Percentiles rank a stretch among this genome's conserved stretches.
Conservation (phyloP, 2,329 filamentous ascomycete genomes). For the Aspergillaceae sp. region DNA sequence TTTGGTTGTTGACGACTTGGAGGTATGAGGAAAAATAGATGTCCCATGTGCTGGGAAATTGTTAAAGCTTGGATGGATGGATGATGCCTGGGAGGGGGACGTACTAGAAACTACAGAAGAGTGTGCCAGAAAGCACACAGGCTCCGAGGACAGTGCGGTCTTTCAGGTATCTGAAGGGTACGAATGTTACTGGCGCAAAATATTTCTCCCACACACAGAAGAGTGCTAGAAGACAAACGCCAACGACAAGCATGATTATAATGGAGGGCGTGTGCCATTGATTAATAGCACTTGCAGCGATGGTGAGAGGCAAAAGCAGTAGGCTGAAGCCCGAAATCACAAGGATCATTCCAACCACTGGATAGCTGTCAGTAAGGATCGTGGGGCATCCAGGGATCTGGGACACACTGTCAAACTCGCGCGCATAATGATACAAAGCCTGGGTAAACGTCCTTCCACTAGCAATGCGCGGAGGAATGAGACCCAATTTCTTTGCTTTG, state of each 20-base stretch:
- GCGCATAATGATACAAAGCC: slow-evolving; percentile 42
- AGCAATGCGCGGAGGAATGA: slow-evolving; percentile 33
- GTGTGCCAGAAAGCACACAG: slow-evolving; percentile 15
- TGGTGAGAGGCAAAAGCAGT: slow-evolving; percentile 36
- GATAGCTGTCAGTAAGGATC: neutral
- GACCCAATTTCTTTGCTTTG: slow-evolving; percentile 46
- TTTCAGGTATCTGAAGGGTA: slow-evolving; percentile 33
- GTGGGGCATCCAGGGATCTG: neutral
- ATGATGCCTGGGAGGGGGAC: slow-evolving; percentile 7
- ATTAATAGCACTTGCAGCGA: slow-evolving; percentile 32
- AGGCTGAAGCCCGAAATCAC: slow-evolving; percentile 52
- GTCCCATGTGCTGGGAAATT: slow-evolving; percentile 14
- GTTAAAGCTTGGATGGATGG: neutral
- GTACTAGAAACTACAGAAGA: neutral
- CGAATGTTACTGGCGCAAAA: slow-evolving; percentile 31
- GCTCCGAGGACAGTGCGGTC: slow-evolving; percentile 21
- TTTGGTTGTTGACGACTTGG: slow-evolving; percentile 28
- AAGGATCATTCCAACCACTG: slow-evolving; percentile 49
- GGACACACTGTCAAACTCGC: slow-evolving; percentile 49
- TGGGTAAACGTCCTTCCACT: slow-evolving; percentile 39
- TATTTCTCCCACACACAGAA: slow-evolving; percentile 49
- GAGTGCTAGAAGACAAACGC: slow-evolving; percentile 42
- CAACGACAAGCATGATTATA: slow-evolving; percentile 46
- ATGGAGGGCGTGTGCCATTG: slow-evolving; percentile 39
- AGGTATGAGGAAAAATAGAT: slow-evolving; percentile 30